Base-by-base conservation (phyloP, 129 eudicot genomes). In the Dittrichia graveolens region DNA sequence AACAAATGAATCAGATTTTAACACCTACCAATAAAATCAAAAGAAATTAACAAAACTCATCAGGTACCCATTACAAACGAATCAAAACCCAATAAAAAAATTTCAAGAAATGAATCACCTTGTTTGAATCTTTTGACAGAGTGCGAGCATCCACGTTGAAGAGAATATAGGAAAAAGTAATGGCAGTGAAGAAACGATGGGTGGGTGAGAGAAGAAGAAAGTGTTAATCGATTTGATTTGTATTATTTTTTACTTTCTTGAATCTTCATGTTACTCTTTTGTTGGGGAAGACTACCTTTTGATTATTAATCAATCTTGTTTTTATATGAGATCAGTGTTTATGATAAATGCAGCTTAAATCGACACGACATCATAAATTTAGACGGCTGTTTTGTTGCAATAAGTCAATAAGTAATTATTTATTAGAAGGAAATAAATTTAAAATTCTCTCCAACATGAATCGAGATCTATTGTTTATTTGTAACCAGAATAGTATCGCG, bases 341-440 rank as follows among this genome's bases (percentile, higher is more conserved):
- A 35, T 60, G 10, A 35, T 44, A 58, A 76, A 57, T 68, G 80
- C 61, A 46, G 69, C 75, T 58, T 12, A 58, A 68, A 68, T 76
- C 69, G 82, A 62, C 82, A 78, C 67, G 77, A 78, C 77, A 78
- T 16, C 77, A 62, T 16, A 14, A 53, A 15, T 34, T 71, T 24
- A 53, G 74, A 75, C 61, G 68, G 77, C 67, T 71, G 72, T 78
- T 78, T 78, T 78, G 50, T 62, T 77, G 81, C 50, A 61, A 53
- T 19, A 69, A 38, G 16, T 34, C 5, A 44, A 14, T 13, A 5
- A 15, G 15, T 40, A 39, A 3, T 52, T 39, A 7, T 16, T 38
- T 4, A 35, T 1, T 67, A 50, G 13, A 38, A 43, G 7, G 5
- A 19, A 3, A 15, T 6, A 9, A 39, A 37, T 24, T 24, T 24